These are phyloP conservation scores for Teratosphaeria epicoccoides DNA, from an alignment of 2,329 filamentous ascomycete genomes.

Conservation along the genomic window DNA sequence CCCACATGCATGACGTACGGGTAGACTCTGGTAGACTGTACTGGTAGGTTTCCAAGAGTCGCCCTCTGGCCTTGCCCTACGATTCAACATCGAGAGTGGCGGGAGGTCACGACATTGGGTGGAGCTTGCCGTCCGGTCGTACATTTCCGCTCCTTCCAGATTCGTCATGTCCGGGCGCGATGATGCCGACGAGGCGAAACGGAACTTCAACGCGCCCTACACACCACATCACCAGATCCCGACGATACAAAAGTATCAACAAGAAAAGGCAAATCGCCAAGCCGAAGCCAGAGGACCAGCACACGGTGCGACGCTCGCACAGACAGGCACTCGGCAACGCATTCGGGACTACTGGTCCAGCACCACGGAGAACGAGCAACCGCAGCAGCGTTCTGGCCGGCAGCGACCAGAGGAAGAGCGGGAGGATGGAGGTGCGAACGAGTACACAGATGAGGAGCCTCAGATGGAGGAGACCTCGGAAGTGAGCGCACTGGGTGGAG, in stretches of 20 bases:
- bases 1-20: not conserved
- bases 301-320: constrained; percentile 9
- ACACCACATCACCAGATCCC: constrained; percentile 36
- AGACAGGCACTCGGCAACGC: not conserved
- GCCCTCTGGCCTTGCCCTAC: not conserved
- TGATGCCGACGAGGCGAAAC: constrained; percentile 32
- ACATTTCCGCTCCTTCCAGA: not conserved
- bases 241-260: constrained; percentile 36
- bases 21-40: too few relatives aligned
- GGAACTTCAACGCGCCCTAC: constrained; percentile 33
- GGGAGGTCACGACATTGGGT: not conserved
- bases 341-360: constrained; percentile 13
- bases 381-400: not conserved
- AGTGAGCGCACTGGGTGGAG: constrained; percentile 23
- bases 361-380: constrained; percentile 7
- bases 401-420: not conserved
- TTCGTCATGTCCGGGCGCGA: constrained; percentile 22
- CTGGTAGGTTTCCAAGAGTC: not conserved
- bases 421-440: not conserved
- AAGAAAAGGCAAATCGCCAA: constrained; percentile 35
- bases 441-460: constrained; percentile 10
- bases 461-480: constrained; percentile 32
- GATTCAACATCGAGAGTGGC: not conserved
- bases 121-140: not conserved
- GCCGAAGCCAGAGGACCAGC: constrained; percentile 24